These are phyloP conservation scores for Acanthamoeba royreba DNA, from an alignment of 208 protist genomes.

Conservation along the genomic window DNA sequence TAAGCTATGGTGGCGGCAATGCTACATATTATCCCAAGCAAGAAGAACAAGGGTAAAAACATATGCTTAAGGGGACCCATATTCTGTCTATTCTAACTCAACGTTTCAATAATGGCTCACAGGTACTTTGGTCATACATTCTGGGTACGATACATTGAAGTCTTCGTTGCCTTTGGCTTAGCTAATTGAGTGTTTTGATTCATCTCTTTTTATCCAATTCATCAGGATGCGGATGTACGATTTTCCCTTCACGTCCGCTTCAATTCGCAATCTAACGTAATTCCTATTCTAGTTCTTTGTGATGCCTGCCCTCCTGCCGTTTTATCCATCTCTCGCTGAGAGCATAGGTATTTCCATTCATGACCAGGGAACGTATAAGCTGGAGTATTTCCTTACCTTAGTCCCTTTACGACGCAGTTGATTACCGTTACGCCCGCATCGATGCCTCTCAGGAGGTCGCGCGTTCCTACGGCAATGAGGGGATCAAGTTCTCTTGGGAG, in stretches of 20 bases:
- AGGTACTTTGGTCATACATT: slow-evolving; percentile 37
- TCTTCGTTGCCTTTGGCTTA: not conserved
- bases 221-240: not conserved
- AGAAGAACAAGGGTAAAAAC: not conserved
- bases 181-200: not conserved
- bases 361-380: not conserved
- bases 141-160: not conserved
- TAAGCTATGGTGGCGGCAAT: slow-evolving; percentile 42
- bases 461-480: slow-evolving; percentile 27
- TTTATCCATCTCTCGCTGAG: slow-evolving; percentile 14
- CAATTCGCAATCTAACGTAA: not conserved
- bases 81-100: not conserved
- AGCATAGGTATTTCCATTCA: not conserved
- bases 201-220: not conserved
- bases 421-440: slow-evolving; percentile 15
- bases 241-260: not conserved
- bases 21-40: slow-evolving; percentile 45
- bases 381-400: too few relatives aligned
- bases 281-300: slow-evolving; percentile 32
- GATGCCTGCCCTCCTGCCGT: not conserved
- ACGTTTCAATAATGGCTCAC: not conserved
- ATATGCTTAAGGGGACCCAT: too few relatives aligned
- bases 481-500: slow-evolving; percentile 44
- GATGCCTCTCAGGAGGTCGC: slow-evolving; percentile 10
- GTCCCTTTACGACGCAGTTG: not conserved